Conservation (phyloP, 768 basidiomycete species). For the Dacryopinax primogenitus region DNA sequence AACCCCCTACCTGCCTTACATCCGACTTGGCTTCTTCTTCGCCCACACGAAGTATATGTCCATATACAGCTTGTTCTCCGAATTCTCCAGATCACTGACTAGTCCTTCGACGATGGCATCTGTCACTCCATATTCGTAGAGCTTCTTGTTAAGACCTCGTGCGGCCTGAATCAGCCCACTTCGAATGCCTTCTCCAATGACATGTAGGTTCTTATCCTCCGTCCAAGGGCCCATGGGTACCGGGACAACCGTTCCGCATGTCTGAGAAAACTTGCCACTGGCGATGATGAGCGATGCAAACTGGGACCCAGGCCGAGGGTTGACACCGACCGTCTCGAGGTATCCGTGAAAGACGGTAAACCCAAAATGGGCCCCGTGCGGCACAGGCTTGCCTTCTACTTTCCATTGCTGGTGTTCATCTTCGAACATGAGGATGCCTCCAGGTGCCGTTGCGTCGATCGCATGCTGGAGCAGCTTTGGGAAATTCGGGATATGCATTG, state of each 20-base stretch:
- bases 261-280: neutral
- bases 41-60: conserved; percentile 1
- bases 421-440: conserved; percentile 3
- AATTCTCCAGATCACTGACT: neutral
- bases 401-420: neutral
- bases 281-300: neutral
- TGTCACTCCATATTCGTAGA: neutral
- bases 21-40: neutral
- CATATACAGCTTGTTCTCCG: conserved; percentile 5
- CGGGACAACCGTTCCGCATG: neutral
- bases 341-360: neutral
- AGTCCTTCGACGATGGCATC: neutral
- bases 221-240: neutral
- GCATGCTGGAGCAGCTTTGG: neutral
- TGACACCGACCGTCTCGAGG: neutral
- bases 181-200: neutral
- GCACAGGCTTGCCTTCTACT: neutral
- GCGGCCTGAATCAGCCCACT: neutral
- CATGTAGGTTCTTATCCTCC: neutral
- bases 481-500: neutral
- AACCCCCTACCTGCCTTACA: no score
- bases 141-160: neutral
- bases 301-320: neutral
- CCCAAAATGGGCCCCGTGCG: neutral
- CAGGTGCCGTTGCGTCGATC: neutral